Conservation (phyloP, 106 monocot species). For the Dendrobium chrysotoxum region DNA sequence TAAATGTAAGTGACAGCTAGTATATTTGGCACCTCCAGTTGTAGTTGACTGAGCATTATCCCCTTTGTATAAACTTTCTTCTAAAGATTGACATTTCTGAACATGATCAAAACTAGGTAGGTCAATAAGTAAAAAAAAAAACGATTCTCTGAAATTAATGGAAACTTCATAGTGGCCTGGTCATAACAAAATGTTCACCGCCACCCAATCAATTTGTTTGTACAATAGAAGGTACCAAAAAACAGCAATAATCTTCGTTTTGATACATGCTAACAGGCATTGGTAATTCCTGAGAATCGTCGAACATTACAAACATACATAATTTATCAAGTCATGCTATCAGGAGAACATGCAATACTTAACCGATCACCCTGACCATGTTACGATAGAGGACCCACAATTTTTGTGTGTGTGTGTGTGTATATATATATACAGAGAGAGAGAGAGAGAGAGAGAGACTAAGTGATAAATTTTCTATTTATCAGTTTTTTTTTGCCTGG, state of each 20-base stretch:
- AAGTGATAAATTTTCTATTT: too few species aligned
- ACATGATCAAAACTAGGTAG: background rate
- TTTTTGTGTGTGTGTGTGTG: too few species aligned
- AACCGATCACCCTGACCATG: too few species aligned
- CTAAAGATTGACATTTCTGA: constrained; percentile 4
- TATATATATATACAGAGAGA: too few species aligned
- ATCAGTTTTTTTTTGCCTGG: too few species aligned
- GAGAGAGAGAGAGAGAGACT: too few species aligned
- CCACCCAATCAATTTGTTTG: background rate
- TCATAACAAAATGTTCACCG: background rate
- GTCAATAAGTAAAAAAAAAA: background rate
- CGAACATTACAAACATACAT: background rate
- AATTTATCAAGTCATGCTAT: too few species aligned
- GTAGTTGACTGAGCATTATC: constrained; percentile 10
- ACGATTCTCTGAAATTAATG: background rate
- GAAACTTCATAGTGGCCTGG: background rate
- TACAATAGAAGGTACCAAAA: background rate
- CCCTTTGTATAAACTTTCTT: constrained; percentile 12
- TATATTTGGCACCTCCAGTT: constrained; percentile 24
- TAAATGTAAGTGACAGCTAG: constrained; percentile 32
- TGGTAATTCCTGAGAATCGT: background rate
- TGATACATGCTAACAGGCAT: background rate
- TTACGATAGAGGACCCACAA: too few species aligned
- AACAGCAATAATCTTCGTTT: background rate
- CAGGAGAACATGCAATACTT: too few species aligned